A percentile compares a stretch with the other conserved stretches of the same genome.
Evolutionary conservation across 169 alveolate genomes (phyloP).

Genomic region (Plasmodium falciparum): DNA sequence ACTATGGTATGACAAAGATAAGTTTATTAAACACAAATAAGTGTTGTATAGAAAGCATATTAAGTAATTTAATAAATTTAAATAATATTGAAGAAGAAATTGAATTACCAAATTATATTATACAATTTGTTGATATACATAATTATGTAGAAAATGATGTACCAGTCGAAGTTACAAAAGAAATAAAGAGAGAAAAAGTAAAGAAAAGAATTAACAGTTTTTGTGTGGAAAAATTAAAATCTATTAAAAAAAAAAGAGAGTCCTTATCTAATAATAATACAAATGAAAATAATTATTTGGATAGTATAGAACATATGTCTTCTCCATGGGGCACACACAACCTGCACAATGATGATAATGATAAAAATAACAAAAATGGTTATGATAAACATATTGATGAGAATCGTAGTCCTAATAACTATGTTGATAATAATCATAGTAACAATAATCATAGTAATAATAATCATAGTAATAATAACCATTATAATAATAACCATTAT

Average conservation of each 20-base stretch:
- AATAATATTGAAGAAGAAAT: slow-evolving; percentile 38
- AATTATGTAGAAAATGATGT: slow-evolving; percentile 31
- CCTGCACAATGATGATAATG: background rate
- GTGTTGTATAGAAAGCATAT: slow-evolving; percentile 25
- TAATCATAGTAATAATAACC: background rate
- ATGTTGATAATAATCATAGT: too few species aligned
- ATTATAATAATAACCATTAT: too few species aligned
- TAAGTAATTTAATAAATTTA: slow-evolving; percentile 4
- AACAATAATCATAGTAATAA: too few species aligned
- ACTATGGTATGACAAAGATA: slow-evolving; percentile 47
- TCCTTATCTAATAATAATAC: background rate
- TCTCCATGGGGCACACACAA: too few species aligned
- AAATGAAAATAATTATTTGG: background rate
- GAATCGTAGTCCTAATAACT: background rate
- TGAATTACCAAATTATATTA: slow-evolving; percentile 14
- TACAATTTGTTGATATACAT: slow-evolving; percentile 31
- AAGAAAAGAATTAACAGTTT: slow-evolving; percentile 15
- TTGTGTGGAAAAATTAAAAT: background rate
- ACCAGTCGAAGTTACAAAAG: slow-evolving; percentile 1
- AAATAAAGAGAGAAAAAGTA: background rate
- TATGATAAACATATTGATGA: background rate
- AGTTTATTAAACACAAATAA: slow-evolving; percentile 28
- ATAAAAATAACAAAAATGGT: background rate
- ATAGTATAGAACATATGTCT: background rate
- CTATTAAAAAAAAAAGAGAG: slow-evolving; percentile 14